phyloP scores from a whole-genome alignment of 1,139 yeast species.

The Yamadazyma atlantica region DNA sequence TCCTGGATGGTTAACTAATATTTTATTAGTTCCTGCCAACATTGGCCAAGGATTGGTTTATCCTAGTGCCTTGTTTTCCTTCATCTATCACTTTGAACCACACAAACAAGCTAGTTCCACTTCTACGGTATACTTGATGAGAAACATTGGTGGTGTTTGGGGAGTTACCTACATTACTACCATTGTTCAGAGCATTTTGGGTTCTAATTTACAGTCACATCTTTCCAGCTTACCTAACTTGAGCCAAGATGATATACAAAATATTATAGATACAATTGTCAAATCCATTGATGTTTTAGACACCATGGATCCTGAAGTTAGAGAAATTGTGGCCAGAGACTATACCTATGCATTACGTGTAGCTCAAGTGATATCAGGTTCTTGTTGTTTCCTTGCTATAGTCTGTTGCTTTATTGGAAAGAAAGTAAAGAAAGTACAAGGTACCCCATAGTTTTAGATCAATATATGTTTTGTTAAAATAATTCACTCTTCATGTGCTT shows the following conservation, averaged over 20 bases:
- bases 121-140: constrained; percentile 35
- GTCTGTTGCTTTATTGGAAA: constrained; percentile 6
- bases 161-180: constrained; percentile 38
- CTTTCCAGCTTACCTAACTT: constrained; percentile 11
- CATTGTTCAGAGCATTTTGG: constrained; percentile 23
- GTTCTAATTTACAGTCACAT: constrained; percentile 14
- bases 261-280: constrained; percentile 15
- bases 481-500: too few species aligned
- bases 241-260: constrained; percentile 12
- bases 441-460: neutral
- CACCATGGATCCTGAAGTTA: constrained; percentile 13
- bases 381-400: constrained; percentile 21
- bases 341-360: constrained; percentile 21
- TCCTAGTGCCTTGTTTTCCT: constrained; percentile 38
- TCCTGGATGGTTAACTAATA: constrained; percentile 23
- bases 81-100: constrained; percentile 32
- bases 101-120: constrained; percentile 37
- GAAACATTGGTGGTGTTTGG: constrained; percentile 43
- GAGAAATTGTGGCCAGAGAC: constrained; percentile 16
- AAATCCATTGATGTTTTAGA: constrained; percentile 21
- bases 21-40: constrained; percentile 35
- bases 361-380: constrained; percentile 21
- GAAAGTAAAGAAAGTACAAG: constrained; percentile 2
- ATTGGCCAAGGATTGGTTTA: constrained; percentile 41
- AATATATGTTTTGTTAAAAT: neutral